Percentiles rank a stretch among this genome's conserved stretches.
Evolutionary conservation across 2,329 filamentous ascomycete genomes (phyloP).

Genomic region (Ophiostoma triangulosporum): DNA sequence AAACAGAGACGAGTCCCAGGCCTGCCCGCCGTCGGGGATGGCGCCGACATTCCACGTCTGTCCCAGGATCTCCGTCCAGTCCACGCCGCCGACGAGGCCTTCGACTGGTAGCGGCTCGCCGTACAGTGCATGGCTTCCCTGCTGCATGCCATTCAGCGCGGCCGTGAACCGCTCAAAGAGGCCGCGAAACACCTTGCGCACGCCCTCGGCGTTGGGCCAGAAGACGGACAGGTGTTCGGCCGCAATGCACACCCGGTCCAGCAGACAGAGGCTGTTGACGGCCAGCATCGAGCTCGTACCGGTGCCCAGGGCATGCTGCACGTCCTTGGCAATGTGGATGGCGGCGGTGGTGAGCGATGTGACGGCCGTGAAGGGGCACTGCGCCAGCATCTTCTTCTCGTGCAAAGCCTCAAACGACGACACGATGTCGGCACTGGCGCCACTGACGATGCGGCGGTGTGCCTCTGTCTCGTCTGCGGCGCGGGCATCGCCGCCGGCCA

Average conservation of each 20-base stretch:
- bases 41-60: slow-evolving; percentile 2
- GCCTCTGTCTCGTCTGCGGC: neutral
- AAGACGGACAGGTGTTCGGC: slow-evolving; percentile 4
- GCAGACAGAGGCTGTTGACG: slow-evolving; percentile 1
- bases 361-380: slow-evolving; percentile 5
- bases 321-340: slow-evolving; percentile 8
- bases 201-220: slow-evolving; percentile 10
- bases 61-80: slow-evolving; percentile 8
- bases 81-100: slow-evolving; percentile 1
- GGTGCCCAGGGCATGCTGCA: slow-evolving; percentile 3
- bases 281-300: slow-evolving; percentile 1
- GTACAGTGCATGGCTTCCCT: neutral
- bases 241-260: slow-evolving; percentile 5
- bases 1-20: slow-evolving; percentile 3
- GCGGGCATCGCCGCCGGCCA: neutral
- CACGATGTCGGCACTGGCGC: slow-evolving; percentile 5
- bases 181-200: slow-evolving; percentile 7
- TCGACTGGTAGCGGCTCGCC: neutral
- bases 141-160: neutral
- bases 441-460: neutral
- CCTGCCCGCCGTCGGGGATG: neutral
- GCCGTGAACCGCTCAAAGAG: slow-evolving; percentile 6
- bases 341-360: slow-evolving; percentile 7
- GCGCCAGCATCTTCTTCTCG: slow-evolving; percentile 1
- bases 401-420: slow-evolving; percentile 3